Conservation (phyloP, 2,329 filamentous ascomycete genomes). For the Coniochaeta hoffmannii region DNA sequence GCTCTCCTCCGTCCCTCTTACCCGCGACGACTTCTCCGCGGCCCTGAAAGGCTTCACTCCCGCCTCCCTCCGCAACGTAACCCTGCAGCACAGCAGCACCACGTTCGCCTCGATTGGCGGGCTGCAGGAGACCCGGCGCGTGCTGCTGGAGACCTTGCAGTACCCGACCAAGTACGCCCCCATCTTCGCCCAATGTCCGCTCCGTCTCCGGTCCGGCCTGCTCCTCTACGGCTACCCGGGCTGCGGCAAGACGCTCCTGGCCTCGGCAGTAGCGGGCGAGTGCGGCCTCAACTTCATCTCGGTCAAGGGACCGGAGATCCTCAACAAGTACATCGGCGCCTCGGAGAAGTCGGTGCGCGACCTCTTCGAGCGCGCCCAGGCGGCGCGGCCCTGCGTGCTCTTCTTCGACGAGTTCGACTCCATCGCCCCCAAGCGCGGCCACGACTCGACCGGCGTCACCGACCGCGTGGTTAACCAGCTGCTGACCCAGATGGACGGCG, state of each 20-base stretch:
- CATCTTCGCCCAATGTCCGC: constrained; percentile 91
- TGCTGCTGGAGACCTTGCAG: constrained; percentile 89
- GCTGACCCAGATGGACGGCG: constrained; percentile 97
- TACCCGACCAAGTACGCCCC: constrained; percentile 98
- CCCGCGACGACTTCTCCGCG: constrained; percentile 68
- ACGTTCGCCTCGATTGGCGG: constrained; percentile 92
- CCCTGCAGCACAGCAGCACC: constrained; percentile 84
- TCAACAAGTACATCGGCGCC: constrained; percentile 98
- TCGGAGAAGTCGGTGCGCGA: constrained; percentile 95
- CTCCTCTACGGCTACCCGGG: constrained; percentile 92
- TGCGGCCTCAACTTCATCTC: constrained; percentile 98
- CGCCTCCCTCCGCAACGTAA: constrained; percentile 88
- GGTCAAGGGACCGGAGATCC: constrained; percentile 94
- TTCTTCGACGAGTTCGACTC: constrained; percentile 99
- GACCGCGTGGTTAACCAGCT: constrained; percentile 98
- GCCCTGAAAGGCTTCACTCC: constrained; percentile 92
- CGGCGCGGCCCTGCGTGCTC: constrained; percentile 85
- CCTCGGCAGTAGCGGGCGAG: constrained; percentile 94
- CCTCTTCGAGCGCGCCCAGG: constrained; percentile 85
- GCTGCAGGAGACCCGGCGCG: constrained; percentile 75
- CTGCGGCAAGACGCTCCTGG: constrained; percentile 92
- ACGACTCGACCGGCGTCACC: constrained; percentile 97
- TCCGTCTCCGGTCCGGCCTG: constrained; percentile 88
- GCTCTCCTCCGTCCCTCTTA: constrained; percentile 53
- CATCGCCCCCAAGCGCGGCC: constrained; percentile 92